Percentiles rank a stretch among this genome's conserved stretches.
phyloP scores from a whole-genome alignment of 371 early-diverging fungal genomes.

The Mucor circinelloides region DNA sequence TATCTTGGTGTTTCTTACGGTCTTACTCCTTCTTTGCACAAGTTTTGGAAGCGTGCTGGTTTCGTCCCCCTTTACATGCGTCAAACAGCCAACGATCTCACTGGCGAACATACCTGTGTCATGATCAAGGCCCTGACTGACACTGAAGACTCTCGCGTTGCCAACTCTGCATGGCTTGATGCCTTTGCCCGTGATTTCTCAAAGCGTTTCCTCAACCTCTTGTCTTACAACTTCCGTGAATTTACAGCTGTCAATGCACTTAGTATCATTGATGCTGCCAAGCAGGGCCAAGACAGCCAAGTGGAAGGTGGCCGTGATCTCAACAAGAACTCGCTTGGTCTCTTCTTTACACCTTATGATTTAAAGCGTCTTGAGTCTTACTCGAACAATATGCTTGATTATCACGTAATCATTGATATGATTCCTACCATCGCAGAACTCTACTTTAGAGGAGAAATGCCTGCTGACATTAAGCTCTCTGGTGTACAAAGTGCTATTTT shows the following conservation, averaged over 20 bases:
- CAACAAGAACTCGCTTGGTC: constrained; percentile 56
- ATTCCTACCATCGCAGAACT: constrained; percentile 80
- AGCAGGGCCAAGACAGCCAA: constrained; percentile 39
- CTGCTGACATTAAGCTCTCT: constrained; percentile 68
- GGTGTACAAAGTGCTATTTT: constrained; percentile 89
- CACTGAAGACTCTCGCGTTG: constrained; percentile 52
- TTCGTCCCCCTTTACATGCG: constrained; percentile 96
- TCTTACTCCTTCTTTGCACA: constrained; percentile 85
- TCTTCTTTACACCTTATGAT: constrained; percentile 83
- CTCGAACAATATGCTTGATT: constrained; percentile 92
- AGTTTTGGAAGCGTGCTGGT: constrained; percentile 96
- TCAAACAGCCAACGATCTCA: constrained; percentile 95
- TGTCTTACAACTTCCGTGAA: constrained; percentile 86
- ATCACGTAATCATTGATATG: constrained; percentile 95
- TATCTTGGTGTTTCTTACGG: constrained; percentile 99
- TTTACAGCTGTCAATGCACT: constrained; percentile 85
- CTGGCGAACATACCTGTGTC: constrained; percentile 98
- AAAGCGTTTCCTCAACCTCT: constrained; percentile 81
- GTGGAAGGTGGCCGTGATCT: constrained; percentile 34
- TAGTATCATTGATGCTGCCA: constrained; percentile 78
- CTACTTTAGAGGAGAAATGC: constrained; percentile 74
- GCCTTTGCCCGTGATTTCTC: constrained; percentile 91
- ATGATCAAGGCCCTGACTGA: constrained; percentile 86
- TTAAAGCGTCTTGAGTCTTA: constrained; percentile 95
- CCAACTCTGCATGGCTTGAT: constrained; percentile 68